Evolutionary conservation across 805 yeast genomes (phyloP), one percentile per base, ranked within the genome.

Genomic region (Candida anglica): DNA sequence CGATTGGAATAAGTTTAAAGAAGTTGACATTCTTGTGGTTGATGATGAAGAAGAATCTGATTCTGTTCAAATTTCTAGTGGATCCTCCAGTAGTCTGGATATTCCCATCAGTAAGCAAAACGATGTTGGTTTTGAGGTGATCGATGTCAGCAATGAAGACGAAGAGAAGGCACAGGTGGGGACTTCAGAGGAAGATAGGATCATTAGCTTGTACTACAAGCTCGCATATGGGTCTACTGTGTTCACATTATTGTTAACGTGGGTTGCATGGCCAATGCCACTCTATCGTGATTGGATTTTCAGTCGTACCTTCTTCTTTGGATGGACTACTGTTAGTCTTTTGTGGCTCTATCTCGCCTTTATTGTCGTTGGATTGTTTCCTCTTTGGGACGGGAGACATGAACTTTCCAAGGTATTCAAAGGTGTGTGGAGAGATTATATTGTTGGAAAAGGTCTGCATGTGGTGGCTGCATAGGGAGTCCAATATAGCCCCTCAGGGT

Each of bases 251-350:
- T 36, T 59, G n/a, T 27, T 62, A 4, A 59, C 65, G 3, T 60
- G 66, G 63, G 63, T 63, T 1, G 34, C 60, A n/a, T 60, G 66
- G 63, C 71, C 73, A 26, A 50, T 66, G 30, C 69, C 72, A 16
- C 46, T 66, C 16, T 66, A 66, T 41, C 57, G 66, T 26, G 60
- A 68, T 13, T 68, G 58, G 46, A 55, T 66, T 19, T 68, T 65
- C 49, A 41, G 57, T 16, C 56, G 50, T 30, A 37, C 53, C 4
- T 66, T 59, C 38, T 67, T 63, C 41, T 45, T 49, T 21, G 71
- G 72, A 3, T 66, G 57, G 43, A 55, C 60, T 19, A 55, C 59
- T 10, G 64, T 68, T 19, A 49, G 60, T 5, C 44, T 65, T 27
- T 38, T 66, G 11, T 66, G 71, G 71, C 53, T 60, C 10, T 66